Evolutionary conservation across 176 grass and related monocot species (phyloP).

Genomic region (Bolboschoenus planiculmis): DNA sequence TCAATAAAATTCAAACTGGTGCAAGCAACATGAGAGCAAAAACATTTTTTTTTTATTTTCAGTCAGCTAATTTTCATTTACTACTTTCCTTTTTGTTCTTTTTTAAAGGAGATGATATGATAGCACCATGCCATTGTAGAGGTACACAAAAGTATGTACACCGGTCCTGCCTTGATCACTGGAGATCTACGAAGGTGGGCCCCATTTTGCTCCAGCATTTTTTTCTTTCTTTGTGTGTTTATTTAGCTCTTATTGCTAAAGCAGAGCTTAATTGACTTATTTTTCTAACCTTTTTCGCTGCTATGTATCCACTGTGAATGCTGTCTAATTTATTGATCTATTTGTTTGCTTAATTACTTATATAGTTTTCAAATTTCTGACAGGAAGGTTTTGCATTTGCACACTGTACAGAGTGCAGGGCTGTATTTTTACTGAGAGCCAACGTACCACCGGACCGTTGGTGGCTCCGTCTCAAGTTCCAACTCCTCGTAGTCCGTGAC

Average conservation of each 20-base stretch:
- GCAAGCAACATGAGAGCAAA: slow-evolving; percentile 1
- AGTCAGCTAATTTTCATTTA: background rate
- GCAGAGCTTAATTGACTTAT: background rate
- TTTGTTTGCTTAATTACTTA: slow-evolving; percentile 15
- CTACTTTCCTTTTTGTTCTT: background rate
- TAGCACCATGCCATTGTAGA: slow-evolving; percentile 82
- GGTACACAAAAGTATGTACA: slow-evolving; percentile 98
- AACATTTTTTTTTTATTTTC: background rate
- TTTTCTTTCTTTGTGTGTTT: background rate
- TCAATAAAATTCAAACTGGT: background rate
- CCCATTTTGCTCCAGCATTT: background rate
- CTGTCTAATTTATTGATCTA: background rate
- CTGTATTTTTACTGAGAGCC: slow-evolving; percentile 74
- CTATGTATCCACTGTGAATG: background rate
- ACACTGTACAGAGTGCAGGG: slow-evolving; percentile 93
- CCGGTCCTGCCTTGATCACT: slow-evolving; percentile 87
- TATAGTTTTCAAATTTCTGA: background rate
- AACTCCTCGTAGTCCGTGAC: slow-evolving; percentile 78
- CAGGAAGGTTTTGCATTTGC: slow-evolving; percentile 99
- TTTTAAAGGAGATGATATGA: slow-evolving; percentile 68
- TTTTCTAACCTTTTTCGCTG: background rate
- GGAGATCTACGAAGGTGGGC: slow-evolving; percentile 90
- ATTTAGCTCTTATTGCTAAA: background rate
- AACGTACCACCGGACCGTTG: slow-evolving; percentile 91
- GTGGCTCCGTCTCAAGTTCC: slow-evolving; percentile 93